Conservation (phyloP, 75 land plant species). For the Selaginella moellendorffii region DNA sequence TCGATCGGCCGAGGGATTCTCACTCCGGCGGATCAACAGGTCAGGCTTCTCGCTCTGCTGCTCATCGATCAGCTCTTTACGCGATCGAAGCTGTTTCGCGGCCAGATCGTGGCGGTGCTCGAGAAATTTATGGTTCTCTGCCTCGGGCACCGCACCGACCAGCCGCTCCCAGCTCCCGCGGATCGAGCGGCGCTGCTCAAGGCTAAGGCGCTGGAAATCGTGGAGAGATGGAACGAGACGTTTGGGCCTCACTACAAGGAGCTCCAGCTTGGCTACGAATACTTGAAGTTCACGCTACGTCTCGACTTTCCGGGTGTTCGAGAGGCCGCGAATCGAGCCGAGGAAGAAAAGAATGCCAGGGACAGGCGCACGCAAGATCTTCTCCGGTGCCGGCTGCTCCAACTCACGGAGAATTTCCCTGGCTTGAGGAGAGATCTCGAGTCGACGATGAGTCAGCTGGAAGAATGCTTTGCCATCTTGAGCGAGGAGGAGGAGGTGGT, state of each 20-base stretch:
- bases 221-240: conserved; percentile 72
- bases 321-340: conserved; percentile 39
- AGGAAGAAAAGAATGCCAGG: conserved; percentile 46
- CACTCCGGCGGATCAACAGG: conserved; percentile 29
- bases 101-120: conserved; percentile 36
- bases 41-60: conserved; percentile 59
- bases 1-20: too few species aligned
- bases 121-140: conserved; percentile 56
- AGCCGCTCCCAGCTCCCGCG: conserved; percentile 64
- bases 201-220: conserved; percentile 49
- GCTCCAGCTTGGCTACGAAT: conserved; percentile 68
- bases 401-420: conserved; percentile 30
- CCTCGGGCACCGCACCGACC: conserved; percentile 54
- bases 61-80: conserved; percentile 77
- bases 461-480: conserved; percentile 52
- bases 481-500: conserved; percentile 1
- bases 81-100: conserved; percentile 85
- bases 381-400: conserved; percentile 40
- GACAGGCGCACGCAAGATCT: conserved; percentile 51
- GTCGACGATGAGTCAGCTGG: conserved; percentile 50
- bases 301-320: conserved; percentile 58
- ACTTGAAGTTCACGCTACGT: conserved; percentile 58
- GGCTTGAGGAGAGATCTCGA: conserved; percentile 41
- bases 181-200: conserved; percentile 57
- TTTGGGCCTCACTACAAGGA: conserved; percentile 74